These are phyloP conservation scores for Sugiyamaella marilandica DNA, from an alignment of 805 yeast species.

Conservation along the genomic window DNA sequence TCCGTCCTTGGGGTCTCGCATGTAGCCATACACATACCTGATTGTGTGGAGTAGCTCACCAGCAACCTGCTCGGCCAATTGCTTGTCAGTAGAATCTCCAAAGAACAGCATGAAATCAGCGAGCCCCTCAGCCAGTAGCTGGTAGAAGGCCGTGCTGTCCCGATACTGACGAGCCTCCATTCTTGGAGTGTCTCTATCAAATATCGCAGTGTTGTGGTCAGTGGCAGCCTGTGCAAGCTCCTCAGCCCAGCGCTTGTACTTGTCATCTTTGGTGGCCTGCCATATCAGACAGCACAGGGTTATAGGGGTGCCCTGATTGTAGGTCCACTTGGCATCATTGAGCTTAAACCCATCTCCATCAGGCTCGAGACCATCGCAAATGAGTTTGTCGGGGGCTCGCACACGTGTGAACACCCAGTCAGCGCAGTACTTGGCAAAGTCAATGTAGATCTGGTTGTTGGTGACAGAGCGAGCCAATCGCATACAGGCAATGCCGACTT, in stretches of 20 bases:
- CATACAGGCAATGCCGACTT: conserved; percentile 58
- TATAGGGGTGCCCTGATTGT: conserved; percentile 62
- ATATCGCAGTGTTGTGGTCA: conserved; percentile 50
- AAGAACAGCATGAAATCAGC: conserved; percentile 57
- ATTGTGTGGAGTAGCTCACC: conserved; percentile 51
- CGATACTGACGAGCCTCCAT: conserved; percentile 56
- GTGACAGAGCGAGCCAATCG: conserved; percentile 49
- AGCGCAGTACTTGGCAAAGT: conserved; percentile 56
- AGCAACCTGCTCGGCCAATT: conserved; percentile 30
- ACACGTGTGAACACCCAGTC: conserved; percentile 52
- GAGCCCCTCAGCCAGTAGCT: conserved; percentile 59
- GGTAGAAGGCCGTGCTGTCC: conserved; percentile 59
- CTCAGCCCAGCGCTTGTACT: conserved; percentile 41
- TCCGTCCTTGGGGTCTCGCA: conserved; percentile 54
- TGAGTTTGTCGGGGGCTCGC: conserved; percentile 53
- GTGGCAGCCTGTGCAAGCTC: conserved; percentile 51
- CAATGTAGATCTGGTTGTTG: conserved; percentile 44
- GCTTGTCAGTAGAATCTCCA: conserved; percentile 37
- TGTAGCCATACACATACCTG: conserved; percentile 51
- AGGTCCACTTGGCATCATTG: conserved; percentile 57
- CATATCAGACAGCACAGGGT: conserved; percentile 50
- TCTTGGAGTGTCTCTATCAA: conserved; percentile 56
- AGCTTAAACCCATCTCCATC: conserved; percentile 33
- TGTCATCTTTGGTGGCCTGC: conserved; percentile 44
- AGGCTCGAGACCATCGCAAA: conserved; percentile 56